Base-by-base conservation (phyloP, 73 alveolate species). In the Symbiodinium pilosum region DNA sequence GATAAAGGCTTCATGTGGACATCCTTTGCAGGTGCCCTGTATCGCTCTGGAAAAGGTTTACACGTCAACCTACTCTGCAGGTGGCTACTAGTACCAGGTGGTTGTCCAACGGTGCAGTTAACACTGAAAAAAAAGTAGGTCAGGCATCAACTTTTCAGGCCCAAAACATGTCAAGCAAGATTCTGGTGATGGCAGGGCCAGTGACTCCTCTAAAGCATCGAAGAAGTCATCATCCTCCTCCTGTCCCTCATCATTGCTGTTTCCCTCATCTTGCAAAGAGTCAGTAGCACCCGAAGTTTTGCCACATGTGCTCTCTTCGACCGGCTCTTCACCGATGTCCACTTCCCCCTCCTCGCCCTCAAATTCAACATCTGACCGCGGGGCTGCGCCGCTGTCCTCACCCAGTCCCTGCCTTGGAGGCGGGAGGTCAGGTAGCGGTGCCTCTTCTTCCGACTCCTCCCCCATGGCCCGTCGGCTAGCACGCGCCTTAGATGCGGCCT, bases 371-470 rank as follows among this genome's bases (percentile, higher is more conserved):
- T 77, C 38, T 20, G 43, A 39, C 52, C 32, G 7, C 30, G 54
- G 32, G 30, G 69, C 26, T 3, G 7, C 44, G 8, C 59, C 71
- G 16, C 75, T n/a, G 44, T 73, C 85, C 43, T n/a, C 85, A 30
- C 85, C 85, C 85, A 73, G 32, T 7, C 85, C 85, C 2, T 1
- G 12, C 24, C 75, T 64, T 2, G 88, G 54, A n/a, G 34, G 51
- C 14, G 96, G 96, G 40, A 91, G 87, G 75, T 91, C 86, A 34
- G 96, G 96, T 59, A 91, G 28, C 30, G 87, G 96, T 24, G 96
- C 88, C 51, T 91, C 96, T 43, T 91, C 96, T 32, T 91, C 96
- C 26, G 96, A 91, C 87, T 91, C 96, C 39, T 91, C 96, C 30
- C 96, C 96, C 4, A 87, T 77, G 11, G 87, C 77, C 2, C 5